phyloP scores from a whole-genome alignment of 495 filamentous ascomycete species.

The Parathielavia appendiculata region DNA sequence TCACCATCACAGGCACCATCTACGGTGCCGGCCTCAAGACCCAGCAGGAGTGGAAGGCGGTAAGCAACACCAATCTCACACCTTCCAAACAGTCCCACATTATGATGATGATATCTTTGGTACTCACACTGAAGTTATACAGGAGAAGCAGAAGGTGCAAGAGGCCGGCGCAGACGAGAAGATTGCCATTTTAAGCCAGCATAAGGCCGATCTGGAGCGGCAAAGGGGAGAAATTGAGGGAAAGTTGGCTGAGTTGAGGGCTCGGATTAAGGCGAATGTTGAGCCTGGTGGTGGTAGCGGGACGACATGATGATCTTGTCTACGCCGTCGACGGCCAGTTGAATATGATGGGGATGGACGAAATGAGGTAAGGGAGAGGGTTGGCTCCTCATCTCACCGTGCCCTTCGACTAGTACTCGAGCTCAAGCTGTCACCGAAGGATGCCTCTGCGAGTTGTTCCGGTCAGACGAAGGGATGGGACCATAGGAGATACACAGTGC shows the following conservation, averaged over 20 bases:
- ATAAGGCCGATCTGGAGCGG: conserved; percentile 29
- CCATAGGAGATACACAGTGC: too few relatives aligned
- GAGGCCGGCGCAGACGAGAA: conserved; percentile 35
- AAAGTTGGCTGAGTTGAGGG: conserved; percentile 35
- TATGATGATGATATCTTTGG: background rate
- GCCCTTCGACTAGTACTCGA: too few relatives aligned
- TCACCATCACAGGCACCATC: conserved; percentile 46
- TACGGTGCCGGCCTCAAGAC: conserved; percentile 59
- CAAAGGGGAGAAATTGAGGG: conserved; percentile 33
- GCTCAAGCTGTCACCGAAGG: too few relatives aligned
- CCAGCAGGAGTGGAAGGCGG: conserved; percentile 38
- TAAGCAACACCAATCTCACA: conserved; percentile 13
- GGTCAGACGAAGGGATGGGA: too few relatives aligned
- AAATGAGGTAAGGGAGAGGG: background rate
- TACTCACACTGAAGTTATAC: background rate
- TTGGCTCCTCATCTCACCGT: background rate
- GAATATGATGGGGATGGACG: background rate
- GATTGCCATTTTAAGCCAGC: conserved; percentile 34
- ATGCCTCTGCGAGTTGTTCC: too few relatives aligned
- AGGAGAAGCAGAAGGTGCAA: conserved; percentile 33
- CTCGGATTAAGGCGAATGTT: conserved; percentile 22
- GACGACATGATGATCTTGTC: background rate
- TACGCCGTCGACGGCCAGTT: background rate
- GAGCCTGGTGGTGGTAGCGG: background rate
- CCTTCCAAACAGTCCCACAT: background rate